A percentile compares a stretch with the other conserved stretches of the same genome.
Conservation (phyloP, 2,329 filamentous ascomycete genomes). For the Xylaria sp. region DNA sequence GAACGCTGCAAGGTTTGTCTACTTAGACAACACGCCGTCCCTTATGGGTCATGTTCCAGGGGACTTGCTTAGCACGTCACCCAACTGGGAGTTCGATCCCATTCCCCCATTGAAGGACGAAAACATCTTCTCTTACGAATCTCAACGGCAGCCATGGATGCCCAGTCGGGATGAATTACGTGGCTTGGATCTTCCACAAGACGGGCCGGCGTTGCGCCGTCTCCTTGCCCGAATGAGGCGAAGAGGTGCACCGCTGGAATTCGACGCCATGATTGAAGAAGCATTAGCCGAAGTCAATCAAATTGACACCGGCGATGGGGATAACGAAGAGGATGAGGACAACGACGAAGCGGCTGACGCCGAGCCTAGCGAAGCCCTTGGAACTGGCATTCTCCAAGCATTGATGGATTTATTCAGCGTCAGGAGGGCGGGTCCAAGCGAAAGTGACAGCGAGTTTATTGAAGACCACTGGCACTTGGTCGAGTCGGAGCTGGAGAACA, state of each 20-base stretch:
- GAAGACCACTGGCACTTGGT: slow-evolving; percentile 27
- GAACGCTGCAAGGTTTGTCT: slow-evolving; percentile 77
- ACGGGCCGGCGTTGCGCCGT: slow-evolving; percentile 33
- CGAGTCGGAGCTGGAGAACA: slow-evolving; percentile 24
- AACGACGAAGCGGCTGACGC: slow-evolving; percentile 32
- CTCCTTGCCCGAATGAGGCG: slow-evolving; percentile 39
- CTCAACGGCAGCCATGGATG: slow-evolving; percentile 57
- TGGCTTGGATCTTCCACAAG: slow-evolving; percentile 23
- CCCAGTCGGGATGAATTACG: slow-evolving; percentile 35
- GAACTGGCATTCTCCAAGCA: slow-evolving; percentile 30
- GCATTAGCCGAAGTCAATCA: slow-evolving; percentile 32
- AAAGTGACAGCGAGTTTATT: slow-evolving; percentile 1
- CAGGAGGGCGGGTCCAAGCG: not conserved
- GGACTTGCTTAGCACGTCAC: slow-evolving; percentile 69
- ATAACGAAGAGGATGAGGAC: slow-evolving; percentile 31
- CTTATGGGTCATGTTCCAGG: slow-evolving; percentile 77
- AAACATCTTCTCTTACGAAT: slow-evolving; percentile 61
- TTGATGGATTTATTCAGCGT: slow-evolving; percentile 39
- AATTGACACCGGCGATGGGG: slow-evolving; percentile 13
- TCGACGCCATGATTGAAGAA: slow-evolving; percentile 39
- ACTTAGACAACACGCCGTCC: slow-evolving; percentile 77
- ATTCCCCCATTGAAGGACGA: slow-evolving; percentile 73
- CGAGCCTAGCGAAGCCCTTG: not conserved
- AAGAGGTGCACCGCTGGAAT: slow-evolving; percentile 38
- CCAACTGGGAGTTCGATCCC: slow-evolving; percentile 83